Evolutionary conservation across 192 early-diverging fungal genomes (phyloP).

Genomic region (Umbelopsis sp.): DNA sequence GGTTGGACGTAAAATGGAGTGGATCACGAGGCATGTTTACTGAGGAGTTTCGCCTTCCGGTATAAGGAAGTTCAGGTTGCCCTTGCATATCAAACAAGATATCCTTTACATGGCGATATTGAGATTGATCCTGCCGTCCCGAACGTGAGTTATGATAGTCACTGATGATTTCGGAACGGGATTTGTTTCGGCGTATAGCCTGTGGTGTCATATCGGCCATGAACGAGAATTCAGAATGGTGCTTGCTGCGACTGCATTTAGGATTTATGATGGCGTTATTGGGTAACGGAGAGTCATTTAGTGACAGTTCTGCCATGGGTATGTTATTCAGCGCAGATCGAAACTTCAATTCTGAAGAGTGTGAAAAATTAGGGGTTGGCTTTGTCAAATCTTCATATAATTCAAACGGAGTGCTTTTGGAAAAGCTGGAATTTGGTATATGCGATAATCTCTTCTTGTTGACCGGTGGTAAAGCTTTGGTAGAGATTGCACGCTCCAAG

Average conservation of each 20-base stretch:
- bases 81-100: conserved; percentile 19
- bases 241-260: conserved; percentile 11
- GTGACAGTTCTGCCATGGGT: background rate
- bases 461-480: background rate
- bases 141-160: background rate
- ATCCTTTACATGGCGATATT: conserved; percentile 27
- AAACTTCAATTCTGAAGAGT: background rate
- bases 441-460: background rate
- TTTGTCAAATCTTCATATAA: conserved; percentile 1
- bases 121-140: background rate
- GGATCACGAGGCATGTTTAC: background rate
- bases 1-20: background rate
- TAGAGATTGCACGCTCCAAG: background rate
- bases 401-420: conserved; percentile 29
- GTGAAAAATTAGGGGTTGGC: background rate
- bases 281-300: background rate
- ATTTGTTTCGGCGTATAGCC: background rate
- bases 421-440: background rate
- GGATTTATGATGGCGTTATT: background rate
- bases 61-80: background rate
- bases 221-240: background rate
- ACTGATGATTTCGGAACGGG: background rate
- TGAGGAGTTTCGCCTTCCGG: background rate
- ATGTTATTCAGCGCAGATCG: conserved; percentile 1
- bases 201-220: background rate